Base-by-base conservation (phyloP, 176 grass and related monocot species). In the Microstegium vimineum region DNA sequence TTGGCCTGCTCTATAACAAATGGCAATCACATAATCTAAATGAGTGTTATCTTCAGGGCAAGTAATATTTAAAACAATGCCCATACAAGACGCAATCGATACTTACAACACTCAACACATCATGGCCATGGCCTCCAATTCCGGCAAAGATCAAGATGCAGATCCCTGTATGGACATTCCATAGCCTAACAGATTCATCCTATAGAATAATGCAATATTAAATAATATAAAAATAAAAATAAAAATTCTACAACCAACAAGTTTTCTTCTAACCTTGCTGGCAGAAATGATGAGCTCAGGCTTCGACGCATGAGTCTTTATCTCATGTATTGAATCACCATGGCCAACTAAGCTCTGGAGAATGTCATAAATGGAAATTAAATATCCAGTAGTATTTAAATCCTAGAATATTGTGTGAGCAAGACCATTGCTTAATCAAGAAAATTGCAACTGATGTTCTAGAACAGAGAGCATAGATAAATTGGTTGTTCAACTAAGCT, bases 111-210 rank as follows among this genome's bases (percentile, higher is more conserved):
- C n/a, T n/a, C n/a, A n/a, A n/a, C n/a, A n/a, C n/a, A n/a, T n/a
- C n/a, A n/a, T n/a, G n/a, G n/a, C n/a, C n/a, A n/a, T n/a, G n/a
- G n/a, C n/a, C n/a, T n/a, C n/a, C n/a, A n/a, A n/a, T n/a, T n/a
- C n/a, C n/a, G n/a, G n/a, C n/a, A n/a, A n/a, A n/a, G n/a, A n/a
- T n/a, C n/a, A n/a, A n/a, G n/a, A n/a, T n/a, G n/a, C n/a, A n/a
- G n/a, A n/a, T n/a, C n/a, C n/a, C n/a, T n/a, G n/a, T n/a, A n/a
- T n/a, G n/a, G n/a, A n/a, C n/a, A n/a, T n/a, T n/a, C n/a, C n/a
- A 94, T 43, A 97, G 51, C 75, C 89, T 89, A 85, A 97, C 87
- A 71, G 94, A 97, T 69, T 97, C 94, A 49, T 97, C 94, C 94
- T 94, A 74, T 69, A 83, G n/a, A 72, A 74, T 66, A 47, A 16